Evolutionary conservation across 768 basidiomycete genomes (phyloP).

Genomic region (Phylloporus sp.): DNA sequence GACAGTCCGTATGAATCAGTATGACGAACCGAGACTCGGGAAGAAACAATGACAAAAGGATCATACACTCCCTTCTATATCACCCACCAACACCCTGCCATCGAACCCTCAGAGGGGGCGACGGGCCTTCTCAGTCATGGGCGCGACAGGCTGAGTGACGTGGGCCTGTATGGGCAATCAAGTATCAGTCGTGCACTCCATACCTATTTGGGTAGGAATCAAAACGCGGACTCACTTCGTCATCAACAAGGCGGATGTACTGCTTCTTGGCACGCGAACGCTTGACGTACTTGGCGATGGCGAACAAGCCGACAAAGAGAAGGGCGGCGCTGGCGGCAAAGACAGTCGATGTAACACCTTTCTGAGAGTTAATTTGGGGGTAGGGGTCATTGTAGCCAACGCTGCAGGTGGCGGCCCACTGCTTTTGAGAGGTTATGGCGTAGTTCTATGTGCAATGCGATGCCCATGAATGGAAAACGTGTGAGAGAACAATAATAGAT

Average conservation of each 20-base stretch:
- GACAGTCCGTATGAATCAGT: conserved; percentile 20
- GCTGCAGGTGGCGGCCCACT: conserved; percentile 44
- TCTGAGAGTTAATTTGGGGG: conserved; percentile 30
- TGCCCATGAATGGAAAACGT: conserved; percentile 1
- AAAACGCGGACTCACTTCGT: conserved; percentile 31
- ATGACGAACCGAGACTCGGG: conserved; percentile 10
- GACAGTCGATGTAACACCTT: conserved; percentile 30
- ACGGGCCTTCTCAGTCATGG: conserved; percentile 29
- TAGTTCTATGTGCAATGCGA: conserved; percentile 33
- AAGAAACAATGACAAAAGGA: conserved; percentile 3
- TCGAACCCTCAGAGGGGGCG: conserved; percentile 20
- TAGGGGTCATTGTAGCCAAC: conserved; percentile 28
- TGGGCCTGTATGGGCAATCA: conserved; percentile 11
- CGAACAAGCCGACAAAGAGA: conserved; percentile 32
- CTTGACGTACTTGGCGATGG: conserved; percentile 35
- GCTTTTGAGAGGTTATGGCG: conserved; percentile 40
- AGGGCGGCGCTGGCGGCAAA: conserved; percentile 35
- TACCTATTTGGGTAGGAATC: background rate
- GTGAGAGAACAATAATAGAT: background rate
- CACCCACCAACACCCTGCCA: background rate
- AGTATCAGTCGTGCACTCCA: conserved; percentile 6
- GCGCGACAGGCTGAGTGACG: conserved; percentile 13
- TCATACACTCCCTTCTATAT: background rate
- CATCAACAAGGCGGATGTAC: conserved; percentile 34
- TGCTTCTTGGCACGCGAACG: conserved; percentile 32